Evolutionary conservation across 768 basidiomycete species (phyloP).

Genomic region (Lentinula edodes): DNA sequence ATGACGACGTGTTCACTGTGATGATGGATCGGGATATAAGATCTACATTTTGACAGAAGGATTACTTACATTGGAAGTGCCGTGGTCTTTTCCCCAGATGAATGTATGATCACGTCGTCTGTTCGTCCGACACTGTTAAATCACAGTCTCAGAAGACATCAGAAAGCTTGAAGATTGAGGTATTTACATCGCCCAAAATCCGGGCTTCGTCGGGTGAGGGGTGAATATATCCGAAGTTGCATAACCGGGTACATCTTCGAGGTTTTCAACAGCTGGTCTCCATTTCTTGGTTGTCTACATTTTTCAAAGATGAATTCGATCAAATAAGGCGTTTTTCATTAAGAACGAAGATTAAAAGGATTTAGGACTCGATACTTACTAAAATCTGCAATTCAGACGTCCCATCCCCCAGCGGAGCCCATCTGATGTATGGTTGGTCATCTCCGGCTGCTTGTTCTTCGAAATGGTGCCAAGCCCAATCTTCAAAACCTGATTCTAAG

Average conservation of each 20-base stretch:
- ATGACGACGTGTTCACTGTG: conserved; percentile 7
- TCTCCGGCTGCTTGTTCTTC: not conserved
- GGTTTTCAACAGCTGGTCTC: conserved; percentile 24
- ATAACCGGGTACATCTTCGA: conserved; percentile 29
- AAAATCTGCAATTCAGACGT: conserved; percentile 6
- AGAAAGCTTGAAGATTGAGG: not conserved
- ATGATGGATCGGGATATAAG: conserved; percentile 9
- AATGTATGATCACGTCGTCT: conserved; percentile 26
- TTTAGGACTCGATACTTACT: not conserved
- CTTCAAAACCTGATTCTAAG: conserved; percentile 10
- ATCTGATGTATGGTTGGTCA: not conserved
- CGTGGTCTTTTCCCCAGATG: conserved; percentile 26
- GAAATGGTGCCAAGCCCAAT: conserved; percentile 11
- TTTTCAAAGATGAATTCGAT: not conserved
- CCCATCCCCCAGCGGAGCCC: conserved; percentile 6
- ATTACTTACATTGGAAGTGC: conserved; percentile 22
- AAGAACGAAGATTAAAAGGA: not conserved
- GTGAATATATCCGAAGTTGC: conserved; percentile 31
- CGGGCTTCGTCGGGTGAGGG: conserved; percentile 30
- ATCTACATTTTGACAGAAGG: conserved; percentile 9
- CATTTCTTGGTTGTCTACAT: conserved; percentile 21
- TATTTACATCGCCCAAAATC: conserved; percentile 29
- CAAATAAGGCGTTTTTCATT: not conserved
- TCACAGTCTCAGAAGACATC: conserved; percentile 9
- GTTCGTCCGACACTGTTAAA: conserved; percentile 21